phyloP scores from a whole-genome alignment of 345 rosid species.

The Trapa bicornis region DNA sequence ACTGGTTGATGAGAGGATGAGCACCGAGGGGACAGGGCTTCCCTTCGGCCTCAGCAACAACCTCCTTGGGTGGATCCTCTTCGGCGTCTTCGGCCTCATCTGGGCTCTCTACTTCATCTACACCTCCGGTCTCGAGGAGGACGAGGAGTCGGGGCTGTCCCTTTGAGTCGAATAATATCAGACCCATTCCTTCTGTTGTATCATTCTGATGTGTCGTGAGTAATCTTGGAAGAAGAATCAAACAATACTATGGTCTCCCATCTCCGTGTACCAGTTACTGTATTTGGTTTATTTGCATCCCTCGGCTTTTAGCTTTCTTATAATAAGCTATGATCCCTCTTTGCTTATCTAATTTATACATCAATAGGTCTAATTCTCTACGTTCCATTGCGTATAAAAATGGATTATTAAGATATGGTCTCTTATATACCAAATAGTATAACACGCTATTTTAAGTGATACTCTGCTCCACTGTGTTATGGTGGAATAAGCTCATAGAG shows the following conservation, averaged over 20 bases:
- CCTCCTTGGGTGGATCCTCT: constrained; percentile 82
- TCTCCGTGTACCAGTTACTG: not conserved
- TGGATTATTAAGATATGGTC: too few relatives aligned
- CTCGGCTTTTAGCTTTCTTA: not conserved
- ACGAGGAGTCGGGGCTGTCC: constrained; percentile 89
- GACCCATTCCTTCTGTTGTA: not conserved
- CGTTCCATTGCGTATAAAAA: too few relatives aligned
- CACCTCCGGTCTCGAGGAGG: constrained; percentile 64
- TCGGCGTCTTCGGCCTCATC: constrained; percentile 72
- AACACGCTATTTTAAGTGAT: too few relatives aligned
- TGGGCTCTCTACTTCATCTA: constrained; percentile 68
- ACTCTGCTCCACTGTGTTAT: too few relatives aligned
- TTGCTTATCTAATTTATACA: not conserved
- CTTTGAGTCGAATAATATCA: constrained; percentile 23
- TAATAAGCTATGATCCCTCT: not conserved
- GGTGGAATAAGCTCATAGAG: too few relatives aligned
- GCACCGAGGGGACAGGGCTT: constrained; percentile 89
- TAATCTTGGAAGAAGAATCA: not conserved
- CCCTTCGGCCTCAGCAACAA: constrained; percentile 95
- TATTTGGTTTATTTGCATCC: not conserved
- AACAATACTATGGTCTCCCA: not conserved
- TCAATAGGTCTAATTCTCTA: too few relatives aligned
- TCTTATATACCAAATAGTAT: too few relatives aligned
- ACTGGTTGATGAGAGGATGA: constrained; percentile 82
- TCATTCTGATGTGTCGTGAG: too few relatives aligned